A percentile compares a stretch with the other conserved stretches of the same genome.
Conservation (phyloP, 768 basidiomycete species). For the Collybia mongolica region DNA sequence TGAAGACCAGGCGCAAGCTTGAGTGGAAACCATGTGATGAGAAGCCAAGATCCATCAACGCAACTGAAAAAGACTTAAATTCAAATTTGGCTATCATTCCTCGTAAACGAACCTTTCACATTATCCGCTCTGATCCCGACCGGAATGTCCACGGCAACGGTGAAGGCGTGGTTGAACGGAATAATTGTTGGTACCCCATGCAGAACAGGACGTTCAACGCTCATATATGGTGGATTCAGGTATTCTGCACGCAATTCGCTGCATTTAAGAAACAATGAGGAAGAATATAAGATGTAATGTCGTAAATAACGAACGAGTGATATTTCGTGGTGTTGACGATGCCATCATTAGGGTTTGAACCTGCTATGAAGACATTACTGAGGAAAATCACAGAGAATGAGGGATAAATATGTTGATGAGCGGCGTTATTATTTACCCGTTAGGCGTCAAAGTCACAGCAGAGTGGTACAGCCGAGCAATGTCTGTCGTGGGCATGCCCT, state of each 20-base stretch:
- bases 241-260: constrained; percentile 42
- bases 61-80: constrained; percentile 19
- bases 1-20: no score
- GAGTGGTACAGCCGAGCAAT: constrained; percentile 66
- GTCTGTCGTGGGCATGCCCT: constrained; percentile 31
- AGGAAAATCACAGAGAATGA: constrained; percentile 5
- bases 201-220: constrained; percentile 28
- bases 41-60: constrained; percentile 41
- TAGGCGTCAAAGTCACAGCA: constrained; percentile 52
- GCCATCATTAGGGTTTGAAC: no score
- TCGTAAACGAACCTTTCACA: constrained; percentile 23
- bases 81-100: not conserved
- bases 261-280: no score
- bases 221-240: constrained; percentile 41
- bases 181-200: constrained; percentile 35
- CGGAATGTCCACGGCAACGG: constrained; percentile 29
- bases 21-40: no score
- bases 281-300: no score
- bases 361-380: constrained; percentile 1
- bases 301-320: no score
- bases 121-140: constrained; percentile 18
- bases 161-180: constrained; percentile 34
- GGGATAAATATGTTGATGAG: constrained; percentile 9
- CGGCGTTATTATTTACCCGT: constrained; percentile 37
- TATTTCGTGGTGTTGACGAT: no score